phyloP scores from a whole-genome alignment of 495 filamentous ascomycete species.

The Monascus purpureus region DNA sequence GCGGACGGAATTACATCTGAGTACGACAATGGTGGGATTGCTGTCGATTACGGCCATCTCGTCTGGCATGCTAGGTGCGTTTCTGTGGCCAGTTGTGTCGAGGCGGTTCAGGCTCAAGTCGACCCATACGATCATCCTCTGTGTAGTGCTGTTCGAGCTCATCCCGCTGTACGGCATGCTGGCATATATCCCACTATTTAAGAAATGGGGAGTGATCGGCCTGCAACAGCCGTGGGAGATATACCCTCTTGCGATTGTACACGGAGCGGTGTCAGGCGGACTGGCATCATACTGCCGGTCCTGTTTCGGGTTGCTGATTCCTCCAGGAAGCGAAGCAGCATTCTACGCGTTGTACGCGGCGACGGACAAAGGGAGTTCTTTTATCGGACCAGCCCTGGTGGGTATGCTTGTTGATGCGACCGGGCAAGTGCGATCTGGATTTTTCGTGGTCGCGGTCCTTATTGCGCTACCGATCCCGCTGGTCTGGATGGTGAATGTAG shows the following conservation, averaged over 20 bases:
- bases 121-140: slow-evolving; percentile 69
- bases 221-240: slow-evolving; percentile 86
- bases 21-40: slow-evolving; percentile 56
- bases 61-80: slow-evolving; percentile 68
- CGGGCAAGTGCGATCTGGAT: slow-evolving; percentile 72
- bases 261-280: slow-evolving; percentile 76
- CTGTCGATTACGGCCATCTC: slow-evolving; percentile 74
- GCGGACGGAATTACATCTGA: slow-evolving; percentile 73
- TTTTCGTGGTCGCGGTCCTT: slow-evolving; percentile 73
- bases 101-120: slow-evolving; percentile 45
- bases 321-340: slow-evolving; percentile 79
- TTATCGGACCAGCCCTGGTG: slow-evolving; percentile 82
- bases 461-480: slow-evolving; percentile 65
- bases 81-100: slow-evolving; percentile 65
- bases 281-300: slow-evolving; percentile 74
- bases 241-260: slow-evolving; percentile 71
- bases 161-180: slow-evolving; percentile 80
- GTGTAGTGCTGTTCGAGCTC: slow-evolving; percentile 69
- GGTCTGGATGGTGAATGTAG: slow-evolving; percentile 67
- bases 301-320: slow-evolving; percentile 72
- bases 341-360: slow-evolving; percentile 91
- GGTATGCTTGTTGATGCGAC: slow-evolving; percentile 69
- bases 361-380: slow-evolving; percentile 80
- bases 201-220: slow-evolving; percentile 58
- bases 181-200: slow-evolving; percentile 66